Base-by-base conservation (phyloP, 1,139 yeast species). In the Pichia sorboxylosa region DNA sequence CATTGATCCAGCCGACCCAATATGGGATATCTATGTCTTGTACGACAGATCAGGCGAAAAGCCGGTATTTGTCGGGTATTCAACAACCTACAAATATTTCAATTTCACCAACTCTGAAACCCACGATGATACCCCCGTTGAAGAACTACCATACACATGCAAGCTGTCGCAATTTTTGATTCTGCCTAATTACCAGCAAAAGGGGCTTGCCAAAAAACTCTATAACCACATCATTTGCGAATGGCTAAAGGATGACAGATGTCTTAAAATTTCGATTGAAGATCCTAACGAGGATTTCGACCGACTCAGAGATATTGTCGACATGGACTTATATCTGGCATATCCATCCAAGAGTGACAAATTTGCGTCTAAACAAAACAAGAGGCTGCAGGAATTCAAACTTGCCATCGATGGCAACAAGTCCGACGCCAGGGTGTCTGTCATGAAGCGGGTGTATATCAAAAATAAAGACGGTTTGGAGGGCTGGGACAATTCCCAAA, bases 221-320 rank as follows among this genome's bases (percentile, higher is more conserved):
- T 90, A 90, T 53, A 57, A 61, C 11, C 44, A 65, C 1, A 57
- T 90, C 6, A 64, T 69, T 35, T 57, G 63, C 1, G 40, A 54
- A 26, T 84, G 94, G 81, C 45, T 63, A 6, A 44, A 49, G 0
- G 79, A 81, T 41, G 47, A 54, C 0, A 42, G 51, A 4, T 71
- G 85, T n/a, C 57, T 61, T 25, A 94, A 87, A 48, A 66, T 90
- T 26, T 85, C 90, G 0, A 87, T 92, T 8, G 98, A 90, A 52
- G 98, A 92, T 52, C 98, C 98, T 3, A 83, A 81, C 49, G 96
- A 87, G 52, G 73, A 75, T 27, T 90, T 90, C 57, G 98, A 90
- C 50, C 94, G 83, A 50, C 59, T 92, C 46, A 66, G 98, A 41
- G 97, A 90, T 53, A 62, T 90, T 22, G 68, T 77, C 38, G 98